A percentile compares a stretch with the other conserved stretches of the same genome.
These are phyloP conservation scores for Angomonas ambiguus DNA, from an alignment of 208 protist genomes.

Conservation along the genomic window DNA sequence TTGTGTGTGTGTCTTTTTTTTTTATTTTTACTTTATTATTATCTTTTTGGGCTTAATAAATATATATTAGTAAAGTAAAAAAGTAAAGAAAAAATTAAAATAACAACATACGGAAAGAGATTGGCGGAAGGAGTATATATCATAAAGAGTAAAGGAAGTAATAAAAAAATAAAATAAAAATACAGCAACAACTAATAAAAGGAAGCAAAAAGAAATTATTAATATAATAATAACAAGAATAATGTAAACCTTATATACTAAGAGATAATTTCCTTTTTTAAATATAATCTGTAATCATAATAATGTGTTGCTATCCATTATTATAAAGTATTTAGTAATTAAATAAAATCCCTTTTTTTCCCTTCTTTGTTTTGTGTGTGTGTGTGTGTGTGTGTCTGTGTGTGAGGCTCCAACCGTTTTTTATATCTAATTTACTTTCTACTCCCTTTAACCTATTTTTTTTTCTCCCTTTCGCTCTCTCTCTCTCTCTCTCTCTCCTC, in stretches of 20 bases:
- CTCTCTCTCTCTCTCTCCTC: too few relatives aligned
- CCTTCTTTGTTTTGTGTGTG: too few relatives aligned
- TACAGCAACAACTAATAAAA: slow-evolving; percentile 2
- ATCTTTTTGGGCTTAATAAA: background rate
- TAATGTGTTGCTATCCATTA: too few relatives aligned
- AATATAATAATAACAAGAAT: background rate
- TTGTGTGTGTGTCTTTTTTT: background rate
- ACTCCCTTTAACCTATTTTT: too few relatives aligned
- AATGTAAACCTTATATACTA: background rate
- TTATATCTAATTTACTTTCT: too few relatives aligned
- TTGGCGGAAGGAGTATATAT: background rate
- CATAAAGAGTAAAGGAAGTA: background rate
- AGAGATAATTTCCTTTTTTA: too few relatives aligned
- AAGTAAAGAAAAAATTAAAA: slow-evolving; percentile 8
- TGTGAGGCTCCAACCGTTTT: too few relatives aligned
- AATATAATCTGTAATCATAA: too few relatives aligned
- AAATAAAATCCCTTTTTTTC: too few relatives aligned
- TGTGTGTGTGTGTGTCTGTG: too few relatives aligned
- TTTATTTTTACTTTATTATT: background rate
- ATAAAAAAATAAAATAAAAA: slow-evolving; percentile 12
- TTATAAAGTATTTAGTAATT: too few relatives aligned
- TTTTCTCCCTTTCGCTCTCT: too few relatives aligned
- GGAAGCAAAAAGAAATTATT: slow-evolving; percentile 7
- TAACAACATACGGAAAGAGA: background rate
- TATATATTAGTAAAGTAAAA: background rate